Base-by-base conservation (phyloP, 140 eudicot species). In the Anethum foeniculum region DNA sequence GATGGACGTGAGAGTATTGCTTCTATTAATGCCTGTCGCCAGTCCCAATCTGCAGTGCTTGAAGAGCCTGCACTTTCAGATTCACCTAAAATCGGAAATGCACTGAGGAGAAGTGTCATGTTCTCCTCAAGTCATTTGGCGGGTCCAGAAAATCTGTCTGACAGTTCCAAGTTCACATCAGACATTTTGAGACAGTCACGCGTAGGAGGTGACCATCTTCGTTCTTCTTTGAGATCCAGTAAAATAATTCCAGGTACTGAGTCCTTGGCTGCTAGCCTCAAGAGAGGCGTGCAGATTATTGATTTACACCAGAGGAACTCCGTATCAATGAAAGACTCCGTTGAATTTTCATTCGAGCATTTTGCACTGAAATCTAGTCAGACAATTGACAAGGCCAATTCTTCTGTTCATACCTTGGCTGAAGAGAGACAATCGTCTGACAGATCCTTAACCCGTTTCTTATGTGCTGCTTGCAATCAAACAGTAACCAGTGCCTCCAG, bases 251-350 rank as follows among this genome's bases (percentile, higher is more conserved):
- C 91, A 14, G 93, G 93, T 43, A 87, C 98, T 49, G 96, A 92
- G 80, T 88, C 97, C 23, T 71, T 95, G 80, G 99, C 96, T 27
- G 97, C 97, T 78, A 95, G 99, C 82, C 97, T 95, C 77, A 89
- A 89, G 56, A 91, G 98, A 79, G 99, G 99, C 58, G 58, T 90
- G 56, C 87, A 93, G 73, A 89, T 95, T 49, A 93, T 95, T 49
- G 98, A 93, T 77, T 81, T 85, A 77, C 99, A 93, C 80, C 97
- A 93, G 82, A 82, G 89, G 79, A 95, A 88, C 81, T 86, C 96
- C 4, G 83, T 79, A 27, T 87, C 89, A 74, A 82, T 82, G 76
- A 87, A 86, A 81, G 91, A 96, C 39, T 76, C 90, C 39, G 97
- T 87, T 74, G 90, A 95, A 12, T 93, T 95, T 87, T 95, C 99